Evolutionary conservation across 179 eudicot genomes (phyloP), one percentile per base, ranked within the genome.

Genomic region (Silene noctiflora): DNA sequence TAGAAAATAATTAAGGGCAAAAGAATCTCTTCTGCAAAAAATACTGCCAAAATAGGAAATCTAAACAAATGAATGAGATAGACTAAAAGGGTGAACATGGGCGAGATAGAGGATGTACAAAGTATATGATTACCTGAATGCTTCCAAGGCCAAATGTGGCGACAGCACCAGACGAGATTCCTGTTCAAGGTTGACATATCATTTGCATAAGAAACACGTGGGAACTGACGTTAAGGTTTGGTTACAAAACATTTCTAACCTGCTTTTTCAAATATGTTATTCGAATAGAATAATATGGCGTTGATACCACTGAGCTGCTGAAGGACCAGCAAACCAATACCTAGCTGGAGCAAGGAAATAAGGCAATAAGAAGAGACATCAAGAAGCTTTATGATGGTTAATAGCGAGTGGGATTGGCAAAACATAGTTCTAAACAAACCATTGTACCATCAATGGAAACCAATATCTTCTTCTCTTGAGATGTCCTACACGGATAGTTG

Each of bases 301-400:
- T 96, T 96, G 58, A 81, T 88, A 79, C 99, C 99, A 82, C 86
- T 78, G 77, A 90, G 81, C 85, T 96, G 99, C 81, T 96, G 99
- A 69, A 96, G 85, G 74, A 86, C 51, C 75, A 96, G 97, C 79
- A 96, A 68, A 51, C 99, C 98, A 82, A 93, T 90, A 71, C 99
- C 99, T 73, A 95, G 80, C 99, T 95, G 93, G 79, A 84, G 68
- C 62, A 83, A 35, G 68, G 9, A 31, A 51, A 67, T 39, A 19
- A 12, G 6, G 35, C 25, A 53, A 75, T 78, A 67, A 82, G 79
- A 75, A 27, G 65, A 35, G n/a, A 78, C 16, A 56, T 17, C 48
- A 4, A 55, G 55, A 44, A 64, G 10, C 14, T 24, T 16, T 16
- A 42, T 75, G 58, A 72, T 69, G 64, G n/a, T 70, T 10, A 60